Evolutionary conservation across 2,329 filamentous ascomycete genomes (phyloP).

Genomic region (Zymoseptoria tritici): DNA sequence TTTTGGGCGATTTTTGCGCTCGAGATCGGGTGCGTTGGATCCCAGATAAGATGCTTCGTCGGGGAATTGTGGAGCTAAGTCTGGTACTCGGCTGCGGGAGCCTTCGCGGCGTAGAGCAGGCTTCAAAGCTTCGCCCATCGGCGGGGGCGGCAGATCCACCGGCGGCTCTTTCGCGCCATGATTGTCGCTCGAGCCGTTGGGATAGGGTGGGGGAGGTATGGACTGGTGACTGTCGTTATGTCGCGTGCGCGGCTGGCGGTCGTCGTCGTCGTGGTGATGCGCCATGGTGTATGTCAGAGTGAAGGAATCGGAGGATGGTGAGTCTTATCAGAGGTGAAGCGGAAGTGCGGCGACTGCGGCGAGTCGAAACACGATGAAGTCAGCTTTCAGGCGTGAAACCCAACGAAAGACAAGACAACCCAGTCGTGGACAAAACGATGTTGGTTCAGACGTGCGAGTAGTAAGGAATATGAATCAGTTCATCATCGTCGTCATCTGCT

Average conservation of each 20-base stretch:
- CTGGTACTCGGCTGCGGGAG: constrained; percentile 23
- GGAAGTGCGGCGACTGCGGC: neutral
- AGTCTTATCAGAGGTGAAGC: neutral
- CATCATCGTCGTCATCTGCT: neutral
- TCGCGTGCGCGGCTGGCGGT: constrained; percentile 1
- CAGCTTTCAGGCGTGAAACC: neutral
- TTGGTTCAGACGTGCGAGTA: neutral
- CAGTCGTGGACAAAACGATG: neutral
- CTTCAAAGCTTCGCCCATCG: constrained; percentile 26
- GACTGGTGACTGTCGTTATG: constrained; percentile 1
- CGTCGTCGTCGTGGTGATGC: constrained; percentile 1
- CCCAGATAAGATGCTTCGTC: constrained; percentile 30
- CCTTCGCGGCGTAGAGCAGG: constrained; percentile 28
- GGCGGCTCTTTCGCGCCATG: constrained; percentile 1
- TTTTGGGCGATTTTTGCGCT: constrained; percentile 25
- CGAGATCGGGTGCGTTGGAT: constrained; percentile 26
- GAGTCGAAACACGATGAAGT: neutral
- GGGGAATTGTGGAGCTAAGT: constrained; percentile 27
- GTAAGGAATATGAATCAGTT: neutral
- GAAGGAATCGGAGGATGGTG: neutral
- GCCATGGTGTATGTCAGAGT: neutral
- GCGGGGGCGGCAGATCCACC: constrained; percentile 15
- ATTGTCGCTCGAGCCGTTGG: constrained; percentile 2
- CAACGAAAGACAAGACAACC: neutral
- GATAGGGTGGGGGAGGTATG: neutral